Conservation (phyloP, 2,329 filamentous ascomycete species). For the Shiraia sp. region DNA sequence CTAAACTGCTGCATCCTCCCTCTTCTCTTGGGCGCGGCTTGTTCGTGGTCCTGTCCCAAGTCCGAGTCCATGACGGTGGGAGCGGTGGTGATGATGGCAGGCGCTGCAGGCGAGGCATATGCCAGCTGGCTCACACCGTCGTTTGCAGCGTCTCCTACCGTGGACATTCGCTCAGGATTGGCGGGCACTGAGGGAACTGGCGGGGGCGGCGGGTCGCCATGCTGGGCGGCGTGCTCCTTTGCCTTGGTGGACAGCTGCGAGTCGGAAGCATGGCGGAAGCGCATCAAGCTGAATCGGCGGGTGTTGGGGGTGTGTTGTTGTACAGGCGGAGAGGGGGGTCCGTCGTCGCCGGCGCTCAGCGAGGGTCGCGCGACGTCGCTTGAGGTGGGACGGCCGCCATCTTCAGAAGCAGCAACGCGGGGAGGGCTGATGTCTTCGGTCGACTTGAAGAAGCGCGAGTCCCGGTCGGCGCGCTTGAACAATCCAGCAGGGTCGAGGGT, state of each 20-base stretch:
- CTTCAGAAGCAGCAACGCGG: conserved; percentile 38
- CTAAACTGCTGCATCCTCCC: conserved; percentile 41
- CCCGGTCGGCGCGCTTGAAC: conserved; percentile 41
- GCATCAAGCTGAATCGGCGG: conserved; percentile 69
- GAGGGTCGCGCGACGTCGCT: conserved; percentile 28
- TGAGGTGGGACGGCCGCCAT: conserved; percentile 37
- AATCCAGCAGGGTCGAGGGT: conserved; percentile 47
- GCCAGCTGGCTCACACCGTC: conserved; percentile 32
- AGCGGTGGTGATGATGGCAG: conserved; percentile 86
- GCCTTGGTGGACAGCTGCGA: conserved; percentile 79
- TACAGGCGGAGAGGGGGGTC: conserved; percentile 36
- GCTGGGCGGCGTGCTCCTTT: conserved; percentile 64
- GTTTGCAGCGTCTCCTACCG: too few species aligned
- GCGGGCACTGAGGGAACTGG: conserved; percentile 49
- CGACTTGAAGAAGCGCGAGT: conserved; percentile 25
- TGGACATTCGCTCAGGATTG: conserved; percentile 17
- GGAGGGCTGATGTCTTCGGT: conserved; percentile 27
- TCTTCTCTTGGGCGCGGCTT: conserved; percentile 28
- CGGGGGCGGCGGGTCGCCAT: conserved; percentile 50
- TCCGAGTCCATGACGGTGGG: conserved; percentile 64
- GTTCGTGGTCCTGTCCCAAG: conserved; percentile 6
- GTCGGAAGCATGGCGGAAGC: conserved; percentile 91
- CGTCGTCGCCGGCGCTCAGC: conserved; percentile 12
- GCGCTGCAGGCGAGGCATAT: conserved; percentile 43
- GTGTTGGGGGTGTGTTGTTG: conserved; percentile 45